phyloP scores from a whole-genome alignment of 768 basidiomycete species.

The Cubamyces lactineus region DNA sequence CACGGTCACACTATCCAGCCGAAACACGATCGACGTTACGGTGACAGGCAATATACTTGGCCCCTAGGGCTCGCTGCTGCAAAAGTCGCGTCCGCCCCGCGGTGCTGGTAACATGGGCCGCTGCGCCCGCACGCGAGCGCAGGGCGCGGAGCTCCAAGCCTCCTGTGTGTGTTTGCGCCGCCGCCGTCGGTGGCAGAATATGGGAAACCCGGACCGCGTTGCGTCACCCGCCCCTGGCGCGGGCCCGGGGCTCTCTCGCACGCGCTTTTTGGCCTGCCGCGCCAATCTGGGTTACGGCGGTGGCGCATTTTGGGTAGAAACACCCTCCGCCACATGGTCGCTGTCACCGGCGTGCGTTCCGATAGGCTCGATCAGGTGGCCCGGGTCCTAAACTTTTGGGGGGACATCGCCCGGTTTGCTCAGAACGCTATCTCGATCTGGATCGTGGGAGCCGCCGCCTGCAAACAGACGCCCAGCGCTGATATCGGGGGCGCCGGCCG shows the following conservation, averaged over 20 bases:
- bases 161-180: constrained; percentile 1
- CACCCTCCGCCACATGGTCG: constrained; percentile 17
- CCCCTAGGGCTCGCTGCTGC: constrained; percentile 6
- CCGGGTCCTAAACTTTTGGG: constrained; percentile 22
- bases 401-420: constrained; percentile 23
- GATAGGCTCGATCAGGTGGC: constrained; percentile 24
- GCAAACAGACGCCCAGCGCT: neutral
- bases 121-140: constrained; percentile 9
- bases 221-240: no score
- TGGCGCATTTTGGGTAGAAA: constrained; percentile 23
- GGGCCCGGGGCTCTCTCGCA: neutral
- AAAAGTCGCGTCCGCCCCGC: constrained; percentile 25
- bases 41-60: constrained; percentile 6
- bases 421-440: constrained; percentile 25
- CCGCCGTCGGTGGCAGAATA: no score
- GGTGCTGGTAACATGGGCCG: constrained; percentile 25
- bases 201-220: no score
- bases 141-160: neutral
- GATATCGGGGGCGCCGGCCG: constrained; percentile 9
- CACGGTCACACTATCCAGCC: constrained; percentile 27
- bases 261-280: neutral
- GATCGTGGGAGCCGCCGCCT: constrained; percentile 9
- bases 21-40: constrained; percentile 27
- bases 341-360: constrained; percentile 15
- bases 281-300: constrained; percentile 13